These are phyloP conservation scores for Paragyromitra xinjiangensis DNA, from an alignment of 495 filamentous ascomycete species.

Conservation along the genomic window DNA sequence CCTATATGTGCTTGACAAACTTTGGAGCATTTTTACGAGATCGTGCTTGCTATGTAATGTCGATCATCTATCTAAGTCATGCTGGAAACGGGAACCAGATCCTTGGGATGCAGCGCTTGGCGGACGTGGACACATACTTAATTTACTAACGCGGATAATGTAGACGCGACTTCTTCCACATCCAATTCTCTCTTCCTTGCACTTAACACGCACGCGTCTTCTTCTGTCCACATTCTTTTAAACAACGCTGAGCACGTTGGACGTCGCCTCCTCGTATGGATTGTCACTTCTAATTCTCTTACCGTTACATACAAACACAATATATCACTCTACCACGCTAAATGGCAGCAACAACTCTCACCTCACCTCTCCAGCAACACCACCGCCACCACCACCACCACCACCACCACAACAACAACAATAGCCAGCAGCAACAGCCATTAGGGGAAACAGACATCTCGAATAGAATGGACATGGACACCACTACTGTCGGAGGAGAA, in stretches of 20 bases:
- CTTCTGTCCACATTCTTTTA: background rate
- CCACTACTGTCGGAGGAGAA: background rate
- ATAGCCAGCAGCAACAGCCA: conserved; percentile 22
- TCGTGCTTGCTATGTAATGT: conserved; percentile 8
- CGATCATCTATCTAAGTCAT: conserved; percentile 34
- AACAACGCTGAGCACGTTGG: conserved; percentile 35
- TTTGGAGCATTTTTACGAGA: background rate
- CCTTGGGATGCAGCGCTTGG: conserved; percentile 30
- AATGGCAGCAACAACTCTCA: conserved; percentile 33
- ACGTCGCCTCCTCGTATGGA: background rate
- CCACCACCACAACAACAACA: background rate
- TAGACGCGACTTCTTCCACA: conserved; percentile 35
- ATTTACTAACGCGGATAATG: conserved; percentile 26
- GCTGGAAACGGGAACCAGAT: conserved; percentile 20
- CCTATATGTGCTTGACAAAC: background rate
- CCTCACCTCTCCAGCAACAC: conserved; percentile 18
- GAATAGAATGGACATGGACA: conserved; percentile 37
- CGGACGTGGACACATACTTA: background rate
- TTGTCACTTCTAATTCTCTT: background rate
- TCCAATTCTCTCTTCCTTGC: background rate
- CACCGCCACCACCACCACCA: background rate
- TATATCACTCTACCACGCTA: conserved; percentile 12
- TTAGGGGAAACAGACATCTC: conserved; percentile 22
- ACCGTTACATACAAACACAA: conserved; percentile 16
- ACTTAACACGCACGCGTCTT: conserved; percentile 21